phyloP scores from a whole-genome alignment of 129 eudicot species.

The Lonicera japonica region DNA sequence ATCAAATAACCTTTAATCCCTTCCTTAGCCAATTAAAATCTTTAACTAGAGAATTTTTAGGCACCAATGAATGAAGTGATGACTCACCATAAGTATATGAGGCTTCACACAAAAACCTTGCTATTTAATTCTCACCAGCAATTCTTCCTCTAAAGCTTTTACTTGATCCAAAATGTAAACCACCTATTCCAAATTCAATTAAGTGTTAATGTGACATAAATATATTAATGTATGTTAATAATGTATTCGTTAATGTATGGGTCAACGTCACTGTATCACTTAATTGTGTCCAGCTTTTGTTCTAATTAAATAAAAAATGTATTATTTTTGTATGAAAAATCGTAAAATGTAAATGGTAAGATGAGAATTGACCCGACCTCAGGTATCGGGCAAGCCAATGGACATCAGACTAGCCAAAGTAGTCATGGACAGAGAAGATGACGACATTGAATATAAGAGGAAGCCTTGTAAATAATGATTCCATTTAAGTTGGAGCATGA shows the following conservation, averaged over 20 bases:
- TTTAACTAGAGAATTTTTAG: not conserved
- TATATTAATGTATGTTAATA: no score
- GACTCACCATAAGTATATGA: slow-evolving; percentile 70
- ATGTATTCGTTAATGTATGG: no score
- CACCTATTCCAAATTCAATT: slow-evolving; percentile 34
- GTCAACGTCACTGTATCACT: no score
- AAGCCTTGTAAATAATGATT: slow-evolving; percentile 60
- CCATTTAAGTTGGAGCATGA: slow-evolving; percentile 60
- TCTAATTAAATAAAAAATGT: no score
- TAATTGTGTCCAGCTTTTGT: not conserved
- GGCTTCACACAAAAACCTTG: slow-evolving; percentile 78
- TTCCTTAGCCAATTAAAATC: not conserved
- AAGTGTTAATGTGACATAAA: not conserved
- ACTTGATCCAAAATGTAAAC: slow-evolving; percentile 97
- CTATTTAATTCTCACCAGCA: slow-evolving; percentile 59
- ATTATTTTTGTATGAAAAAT: not conserved
- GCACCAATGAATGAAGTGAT: no score
- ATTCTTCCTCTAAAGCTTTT: slow-evolving; percentile 77
- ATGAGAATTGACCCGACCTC: slow-evolving; percentile 76
- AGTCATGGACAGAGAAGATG: slow-evolving; percentile 68
- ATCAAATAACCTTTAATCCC: not conserved
- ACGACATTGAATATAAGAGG: slow-evolving; percentile 66
- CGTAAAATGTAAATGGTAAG: not conserved
- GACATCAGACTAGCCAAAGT: slow-evolving; percentile 80
- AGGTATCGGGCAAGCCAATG: slow-evolving; percentile 92